A percentile compares a stretch with the other conserved stretches of the same genome.
These are phyloP conservation scores for Yamadazyma epiphylla DNA, from an alignment of 1,139 yeast genomes.

Conservation along the genomic window DNA sequence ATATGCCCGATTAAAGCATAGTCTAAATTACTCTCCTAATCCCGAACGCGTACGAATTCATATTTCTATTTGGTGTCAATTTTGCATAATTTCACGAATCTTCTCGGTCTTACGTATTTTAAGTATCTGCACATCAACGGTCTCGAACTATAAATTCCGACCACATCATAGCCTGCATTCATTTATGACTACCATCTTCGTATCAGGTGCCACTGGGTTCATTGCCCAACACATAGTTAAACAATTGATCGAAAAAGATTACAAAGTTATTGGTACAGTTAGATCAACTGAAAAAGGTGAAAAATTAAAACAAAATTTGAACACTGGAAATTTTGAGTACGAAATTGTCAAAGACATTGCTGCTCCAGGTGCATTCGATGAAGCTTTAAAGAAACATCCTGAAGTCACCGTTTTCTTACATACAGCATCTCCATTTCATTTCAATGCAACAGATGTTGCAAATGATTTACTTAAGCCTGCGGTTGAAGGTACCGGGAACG, in stretches of 20 bases:
- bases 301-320: conserved; percentile 20
- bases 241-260: conserved; percentile 20
- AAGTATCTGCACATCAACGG: no score
- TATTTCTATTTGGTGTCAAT: no score
- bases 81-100: no score
- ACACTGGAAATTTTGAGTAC: conserved; percentile 31
- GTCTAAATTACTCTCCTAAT: no score
- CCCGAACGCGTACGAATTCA: no score
- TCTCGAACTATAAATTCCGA: no score
- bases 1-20: no score
- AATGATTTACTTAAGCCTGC: conserved; percentile 19
- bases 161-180: no score
- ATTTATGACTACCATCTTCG: conserved; percentile 20
- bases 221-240: conserved; percentile 31
- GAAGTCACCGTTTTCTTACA: conserved; percentile 54
- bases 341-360: conserved; percentile 54
- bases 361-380: conserved; percentile 49
- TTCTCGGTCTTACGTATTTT: no score
- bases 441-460: conserved; percentile 12
- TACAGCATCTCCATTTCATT: conserved; percentile 30
- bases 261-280: conserved; percentile 34
- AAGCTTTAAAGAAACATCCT: conserved; percentile 43
- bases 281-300: conserved; percentile 33
- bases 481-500: conserved; percentile 21
- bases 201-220: conserved; percentile 38